Percentiles rank a stretch among this genome's conserved stretches.
These are phyloP conservation scores for Inosperma sp. DNA, from an alignment of 768 basidiomycete genomes.

Conservation along the genomic window DNA sequence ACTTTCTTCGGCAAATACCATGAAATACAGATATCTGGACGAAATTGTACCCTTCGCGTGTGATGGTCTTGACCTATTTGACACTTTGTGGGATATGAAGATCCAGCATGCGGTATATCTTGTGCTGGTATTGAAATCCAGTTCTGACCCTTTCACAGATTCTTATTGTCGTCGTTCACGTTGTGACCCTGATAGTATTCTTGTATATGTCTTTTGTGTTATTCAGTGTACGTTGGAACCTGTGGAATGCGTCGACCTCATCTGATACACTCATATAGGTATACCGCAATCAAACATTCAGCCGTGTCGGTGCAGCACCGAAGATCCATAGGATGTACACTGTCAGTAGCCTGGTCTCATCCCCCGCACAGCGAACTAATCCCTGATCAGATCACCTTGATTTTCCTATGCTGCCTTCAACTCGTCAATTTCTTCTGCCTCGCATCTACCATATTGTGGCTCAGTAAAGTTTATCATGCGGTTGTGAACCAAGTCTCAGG, in stretches of 20 bases:
- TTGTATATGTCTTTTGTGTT: slow-evolving; percentile 39
- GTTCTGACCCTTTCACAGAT: slow-evolving; percentile 26
- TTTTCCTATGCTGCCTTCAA: slow-evolving; percentile 46
- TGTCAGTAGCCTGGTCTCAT: slow-evolving; percentile 24
- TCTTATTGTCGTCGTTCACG: slow-evolving; percentile 38
- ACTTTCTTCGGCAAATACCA: slow-evolving; percentile 29
- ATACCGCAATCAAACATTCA: slow-evolving; percentile 43
- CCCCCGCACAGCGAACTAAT: neutral
- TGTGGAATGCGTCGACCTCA: neutral
- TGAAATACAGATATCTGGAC: slow-evolving; percentile 30
- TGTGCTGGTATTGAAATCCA: neutral
- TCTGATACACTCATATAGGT: slow-evolving; percentile 25
- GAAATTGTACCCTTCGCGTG: slow-evolving; percentile 39
- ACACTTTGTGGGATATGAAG: slow-evolving; percentile 39
- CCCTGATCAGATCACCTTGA: slow-evolving; percentile 39
- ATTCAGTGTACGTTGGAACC: slow-evolving; percentile 32
- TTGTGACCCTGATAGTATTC: slow-evolving; percentile 33
- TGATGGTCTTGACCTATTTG: slow-evolving; percentile 36
- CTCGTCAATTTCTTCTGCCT: slow-evolving; percentile 47
- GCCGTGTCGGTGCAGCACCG: slow-evolving; percentile 45
- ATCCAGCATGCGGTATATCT: slow-evolving; percentile 34
- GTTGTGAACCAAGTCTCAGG: slow-evolving; percentile 31
- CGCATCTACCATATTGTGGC: slow-evolving; percentile 45
- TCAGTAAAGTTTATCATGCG: slow-evolving; percentile 40
- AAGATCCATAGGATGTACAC: slow-evolving; percentile 44